A percentile compares a stretch with the other conserved stretches of the same genome.
Conservation (phyloP, 371 early-diverging fungal genomes). For the Thermomucor indicae-seudaticae region DNA sequence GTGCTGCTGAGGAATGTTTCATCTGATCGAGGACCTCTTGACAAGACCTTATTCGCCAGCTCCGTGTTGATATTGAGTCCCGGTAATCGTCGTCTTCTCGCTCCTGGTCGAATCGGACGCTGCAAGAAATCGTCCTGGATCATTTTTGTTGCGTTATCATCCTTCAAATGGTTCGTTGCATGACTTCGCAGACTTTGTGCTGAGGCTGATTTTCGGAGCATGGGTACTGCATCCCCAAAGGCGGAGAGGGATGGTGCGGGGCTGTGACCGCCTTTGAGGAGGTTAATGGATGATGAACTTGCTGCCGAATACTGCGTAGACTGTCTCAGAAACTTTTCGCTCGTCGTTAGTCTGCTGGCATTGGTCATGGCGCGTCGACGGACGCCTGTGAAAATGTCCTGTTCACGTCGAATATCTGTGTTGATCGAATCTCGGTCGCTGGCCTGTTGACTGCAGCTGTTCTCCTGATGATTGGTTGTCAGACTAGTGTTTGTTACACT, state of each 20-base stretch:
- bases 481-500: background rate
- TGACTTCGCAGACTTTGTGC: conserved; percentile 1
- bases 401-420: background rate
- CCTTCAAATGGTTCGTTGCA: background rate
- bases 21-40: too few species aligned
- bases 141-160: too few species aligned
- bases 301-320: background rate
- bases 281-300: background rate
- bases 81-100: too few species aligned
- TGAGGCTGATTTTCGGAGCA: conserved; percentile 1
- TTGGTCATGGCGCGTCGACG: background rate
- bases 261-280: background rate
- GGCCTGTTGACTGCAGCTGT: background rate
- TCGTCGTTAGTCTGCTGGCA: background rate
- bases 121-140: too few species aligned
- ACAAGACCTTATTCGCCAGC: background rate
- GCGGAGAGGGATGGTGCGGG: conserved; percentile 6
- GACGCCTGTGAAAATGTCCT: background rate
- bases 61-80: conserved; percentile 1
- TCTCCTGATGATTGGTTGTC: background rate
- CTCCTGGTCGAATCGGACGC: too few species aligned
- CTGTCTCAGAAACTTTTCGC: background rate
- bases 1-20: too few species aligned
- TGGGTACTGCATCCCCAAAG: background rate
- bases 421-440: background rate